phyloP scores from a whole-genome alignment of 2,329 filamentous ascomycete genomes.

The Xylaria sp. region DNA sequence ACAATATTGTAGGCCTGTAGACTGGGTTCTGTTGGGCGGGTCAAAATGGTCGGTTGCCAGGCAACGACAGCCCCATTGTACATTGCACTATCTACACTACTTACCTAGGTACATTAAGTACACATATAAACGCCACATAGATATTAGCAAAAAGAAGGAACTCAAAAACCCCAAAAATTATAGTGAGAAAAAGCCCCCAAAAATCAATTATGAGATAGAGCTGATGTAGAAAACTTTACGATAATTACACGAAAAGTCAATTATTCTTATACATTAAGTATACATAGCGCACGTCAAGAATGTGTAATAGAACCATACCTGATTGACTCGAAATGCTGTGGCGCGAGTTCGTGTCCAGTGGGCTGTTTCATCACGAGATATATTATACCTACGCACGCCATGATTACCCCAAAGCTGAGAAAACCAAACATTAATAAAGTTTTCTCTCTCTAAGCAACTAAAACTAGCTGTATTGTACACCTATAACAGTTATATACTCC shows the following conservation, averaged over 20 bases:
- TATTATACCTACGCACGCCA: background rate
- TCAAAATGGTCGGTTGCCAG: slow-evolving; percentile 32
- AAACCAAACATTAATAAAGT: background rate
- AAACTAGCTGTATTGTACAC: no score
- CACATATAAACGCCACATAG: background rate
- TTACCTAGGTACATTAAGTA: no score
- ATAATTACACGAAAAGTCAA: no score
- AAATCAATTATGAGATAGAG: background rate
- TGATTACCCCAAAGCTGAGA: background rate
- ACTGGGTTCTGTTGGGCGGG: slow-evolving; percentile 20
- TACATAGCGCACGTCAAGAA: background rate
- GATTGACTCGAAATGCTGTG: slow-evolving; percentile 5
- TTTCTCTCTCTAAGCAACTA: no score
- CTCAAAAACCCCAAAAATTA: background rate
- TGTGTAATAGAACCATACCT: background rate
- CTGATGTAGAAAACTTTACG: background rate
- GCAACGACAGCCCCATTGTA: slow-evolving; percentile 22
- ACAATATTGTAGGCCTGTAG: background rate
- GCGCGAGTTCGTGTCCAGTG: slow-evolving; percentile 14
- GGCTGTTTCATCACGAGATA: background rate
- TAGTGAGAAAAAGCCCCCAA: background rate
- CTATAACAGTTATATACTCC: no score
- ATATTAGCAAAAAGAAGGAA: background rate
- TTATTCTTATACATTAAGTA: no score
- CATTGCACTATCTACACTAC: no score